Base-by-base conservation (phyloP, 257 asterid species). In the Linderniella brevidens region DNA sequence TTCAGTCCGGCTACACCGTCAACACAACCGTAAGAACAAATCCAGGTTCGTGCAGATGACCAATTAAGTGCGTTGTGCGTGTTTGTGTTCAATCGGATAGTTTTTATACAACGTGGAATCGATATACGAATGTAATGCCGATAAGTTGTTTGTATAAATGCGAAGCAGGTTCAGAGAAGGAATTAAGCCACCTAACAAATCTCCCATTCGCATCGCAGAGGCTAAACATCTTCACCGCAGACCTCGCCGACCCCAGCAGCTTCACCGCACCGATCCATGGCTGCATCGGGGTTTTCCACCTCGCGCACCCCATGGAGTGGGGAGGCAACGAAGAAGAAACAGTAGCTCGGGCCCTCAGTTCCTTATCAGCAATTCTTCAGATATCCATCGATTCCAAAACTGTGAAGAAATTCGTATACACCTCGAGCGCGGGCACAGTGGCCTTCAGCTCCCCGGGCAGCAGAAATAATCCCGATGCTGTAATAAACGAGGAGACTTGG, bases 251-350 rank as follows among this genome's bases (percentile, higher is more conserved):
- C 0, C 83, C 92, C 0, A 72, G 62, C 10, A 60, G 58, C 44
- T 83, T 83, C 35, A 46, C 37, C 0, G 54, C 68, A 2, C 72
- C 92, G 49, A 53, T 82, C 0, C 61, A 70, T 37, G 95, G 86
- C 4, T 83, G 92, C 69, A 3, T 18, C 52, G 86, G 93, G 1
- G 77, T 79, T 7, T 83, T 79, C 61, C 95, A 83, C 66, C 63
- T 56, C 54, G 93, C 90, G 16, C 95, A 83, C 46, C 92, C 95
- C 0, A 42, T 79, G 1, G 81, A 79, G 43, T 63, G 70, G 17
- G 69, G 47, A 8, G 73, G 58, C 53, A 66, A 57, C 16, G 90
- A 74, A 44, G 77, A 79, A 15, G 64, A 59, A 12, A 64, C 58
- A 53, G 11, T 55, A 53, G n/a, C n/a, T n/a, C n/a, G n/a, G n/a